A percentile compares a stretch with the other conserved stretches of the same genome.
phyloP scores from a whole-genome alignment of 306 rosid genomes.

The Trifolium subterraneum region DNA sequence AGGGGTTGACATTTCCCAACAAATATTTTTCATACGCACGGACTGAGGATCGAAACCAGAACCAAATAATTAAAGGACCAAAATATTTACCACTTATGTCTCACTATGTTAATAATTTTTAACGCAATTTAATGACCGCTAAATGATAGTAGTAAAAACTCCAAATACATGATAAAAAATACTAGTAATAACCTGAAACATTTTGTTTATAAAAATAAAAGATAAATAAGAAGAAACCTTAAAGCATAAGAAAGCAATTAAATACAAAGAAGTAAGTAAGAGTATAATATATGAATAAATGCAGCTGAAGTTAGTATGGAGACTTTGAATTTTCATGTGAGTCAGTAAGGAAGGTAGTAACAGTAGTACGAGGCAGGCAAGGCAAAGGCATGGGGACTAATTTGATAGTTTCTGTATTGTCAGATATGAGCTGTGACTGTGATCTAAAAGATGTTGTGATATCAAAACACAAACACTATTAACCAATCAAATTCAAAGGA shows the following conservation, averaged over 20 bases:
- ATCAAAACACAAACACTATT: not conserved
- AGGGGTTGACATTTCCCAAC: too few species aligned
- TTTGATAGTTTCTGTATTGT: not conserved
- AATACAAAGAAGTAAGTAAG: not conserved
- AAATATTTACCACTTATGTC: too few species aligned
- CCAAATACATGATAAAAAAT: too few species aligned
- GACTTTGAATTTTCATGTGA: not conserved
- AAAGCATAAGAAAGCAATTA: not conserved
- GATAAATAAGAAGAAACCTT: not conserved
- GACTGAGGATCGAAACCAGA: too few species aligned
- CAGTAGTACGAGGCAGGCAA: constrained; percentile 5
- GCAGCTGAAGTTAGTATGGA: not conserved
- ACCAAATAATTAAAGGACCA: too few species aligned
- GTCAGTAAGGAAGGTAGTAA: not conserved
- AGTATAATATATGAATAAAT: not conserved
- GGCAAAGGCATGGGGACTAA: too few species aligned
- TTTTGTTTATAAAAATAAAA: too few species aligned
- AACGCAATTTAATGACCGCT: too few species aligned
- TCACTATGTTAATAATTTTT: too few species aligned
- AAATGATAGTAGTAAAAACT: too few species aligned
- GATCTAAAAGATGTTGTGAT: constrained; percentile 11
- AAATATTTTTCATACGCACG: too few species aligned
- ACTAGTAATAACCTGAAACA: too few species aligned
- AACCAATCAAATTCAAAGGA: not conserved
- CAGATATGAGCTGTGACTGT: not conserved